These are phyloP conservation scores for Cladophialophora bantiana DNA, from an alignment of 2,329 filamentous ascomycete species.

Conservation along the genomic window DNA sequence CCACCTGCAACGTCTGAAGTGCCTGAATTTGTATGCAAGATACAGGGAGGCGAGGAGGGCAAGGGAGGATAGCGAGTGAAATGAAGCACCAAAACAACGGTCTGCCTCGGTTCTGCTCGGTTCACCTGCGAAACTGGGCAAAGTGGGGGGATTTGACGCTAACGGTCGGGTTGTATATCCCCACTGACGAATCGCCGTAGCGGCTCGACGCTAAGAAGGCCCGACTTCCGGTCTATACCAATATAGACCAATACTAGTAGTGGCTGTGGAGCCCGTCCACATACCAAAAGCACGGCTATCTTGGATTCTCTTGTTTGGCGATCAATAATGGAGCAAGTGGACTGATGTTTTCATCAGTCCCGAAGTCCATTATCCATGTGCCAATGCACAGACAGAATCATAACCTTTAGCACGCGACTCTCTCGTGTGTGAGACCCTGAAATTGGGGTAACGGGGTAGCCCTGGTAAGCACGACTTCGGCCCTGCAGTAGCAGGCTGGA, in stretches of 20 bases:
- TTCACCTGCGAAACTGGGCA: background rate
- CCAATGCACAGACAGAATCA: background rate
- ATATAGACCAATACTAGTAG: too few species aligned
- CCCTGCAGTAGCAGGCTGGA: background rate
- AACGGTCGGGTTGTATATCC: background rate
- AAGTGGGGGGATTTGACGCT: background rate
- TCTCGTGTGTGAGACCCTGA: background rate
- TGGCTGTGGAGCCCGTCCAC: too few species aligned
- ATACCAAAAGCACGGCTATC: background rate
- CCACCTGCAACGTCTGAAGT: background rate
- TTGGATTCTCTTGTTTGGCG: background rate
- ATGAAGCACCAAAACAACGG: background rate
- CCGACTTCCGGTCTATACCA: background rate
- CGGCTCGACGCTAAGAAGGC: background rate
- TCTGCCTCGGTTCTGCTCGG: background rate
- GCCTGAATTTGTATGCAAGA: background rate
- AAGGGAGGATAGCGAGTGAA: background rate
- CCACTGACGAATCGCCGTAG: background rate
- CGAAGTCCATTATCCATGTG: background rate
- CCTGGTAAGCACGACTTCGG: background rate
- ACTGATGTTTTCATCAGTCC: background rate
- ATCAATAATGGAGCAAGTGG: background rate
- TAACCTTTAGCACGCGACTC: background rate
- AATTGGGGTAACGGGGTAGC: background rate
- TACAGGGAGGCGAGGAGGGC: background rate